Base-by-base conservation (phyloP, 169 alveolate genomes). In the Plasmodium billcollinsi region DNA sequence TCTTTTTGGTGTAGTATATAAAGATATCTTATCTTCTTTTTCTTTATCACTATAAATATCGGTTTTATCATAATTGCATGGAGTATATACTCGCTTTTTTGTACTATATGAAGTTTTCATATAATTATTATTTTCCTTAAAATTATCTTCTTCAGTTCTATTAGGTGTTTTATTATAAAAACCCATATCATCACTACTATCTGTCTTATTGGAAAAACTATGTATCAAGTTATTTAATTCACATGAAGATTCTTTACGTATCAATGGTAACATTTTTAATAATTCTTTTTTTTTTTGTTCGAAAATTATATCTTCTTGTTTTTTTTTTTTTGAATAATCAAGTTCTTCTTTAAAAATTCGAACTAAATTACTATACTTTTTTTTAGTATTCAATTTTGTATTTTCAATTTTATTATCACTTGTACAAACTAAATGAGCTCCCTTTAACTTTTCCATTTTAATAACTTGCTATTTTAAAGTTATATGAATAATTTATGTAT, bases 51-150 rank as follows among this genome's bases (percentile, higher is more conserved):
- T 33, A 43, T 47, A 65, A 21, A 78, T 18, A 24, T 50, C 67
- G 20, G 43, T 15, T 39, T 66, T 50, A 7, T 45, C 65, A 43
- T 21, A 58, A 12, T 78, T 78, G 24, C 76, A 59, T 1, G 89
- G 89, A 26, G 89, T 78, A 39, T 66, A 66, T 2, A 78, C 71
- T 50, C 89, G 29, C 56, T 78, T 78, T 59, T 78, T 78, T 18
- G 62, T 29, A 14, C 78, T 65, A 78, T 65, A 78, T 1, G 74
- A 45, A 56, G 18, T 56, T 24, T 78, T 78, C 67, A 78, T 59
- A 50, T 50, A 65, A 4, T 74, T 58, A n/a, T 43, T 18, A 24
- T 47, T 66, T 21, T 67, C 69, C 12, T 43, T 26, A 6, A 72
- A 21, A 8, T 39, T 15, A 2, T 52, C 85, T 4, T 52, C 50